Conservation (phyloP, 148 eudicot genomes). For the Polygonum aviculare region DNA sequence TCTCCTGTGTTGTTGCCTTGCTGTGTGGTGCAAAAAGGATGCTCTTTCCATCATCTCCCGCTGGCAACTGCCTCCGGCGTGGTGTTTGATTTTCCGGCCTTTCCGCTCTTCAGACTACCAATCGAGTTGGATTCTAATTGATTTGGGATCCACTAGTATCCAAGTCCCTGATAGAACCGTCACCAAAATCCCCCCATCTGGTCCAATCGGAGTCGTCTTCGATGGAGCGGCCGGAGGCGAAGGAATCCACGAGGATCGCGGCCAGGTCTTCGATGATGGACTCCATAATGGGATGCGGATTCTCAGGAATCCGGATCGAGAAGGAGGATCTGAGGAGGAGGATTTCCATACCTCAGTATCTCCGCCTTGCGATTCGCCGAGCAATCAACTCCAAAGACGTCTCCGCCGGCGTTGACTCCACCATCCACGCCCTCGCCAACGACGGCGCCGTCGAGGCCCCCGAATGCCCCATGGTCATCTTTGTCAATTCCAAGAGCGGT, state of each 20-base stretch:
- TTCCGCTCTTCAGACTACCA: neutral
- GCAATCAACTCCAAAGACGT: conserved; percentile 33
- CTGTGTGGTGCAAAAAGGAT: neutral
- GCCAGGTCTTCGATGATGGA: conserved; percentile 46
- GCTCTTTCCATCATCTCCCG: neutral
- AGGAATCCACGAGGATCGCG: conserved; percentile 17
- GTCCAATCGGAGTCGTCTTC: neutral
- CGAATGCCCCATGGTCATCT: conserved; percentile 60
- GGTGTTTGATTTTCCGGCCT: neutral
- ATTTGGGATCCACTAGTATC: neutral
- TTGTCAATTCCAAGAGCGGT: conserved; percentile 78
- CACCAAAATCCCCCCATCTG: neutral
- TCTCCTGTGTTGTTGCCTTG: neutral
- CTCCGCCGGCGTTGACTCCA: conserved; percentile 19
- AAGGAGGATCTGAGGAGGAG: conserved; percentile 35
- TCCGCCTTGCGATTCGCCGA: conserved; percentile 38
- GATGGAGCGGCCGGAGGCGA: conserved; percentile 24
- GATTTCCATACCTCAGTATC: conserved; percentile 44
- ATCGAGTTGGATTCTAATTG: neutral
- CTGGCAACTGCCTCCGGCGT: neutral
- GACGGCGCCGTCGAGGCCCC: conserved; percentile 23
- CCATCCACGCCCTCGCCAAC: conserved; percentile 12
- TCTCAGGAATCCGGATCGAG: conserved; percentile 25
- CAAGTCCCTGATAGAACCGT: neutral
- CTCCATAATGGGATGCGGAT: conserved; percentile 29